Conservation (phyloP, 1,139 yeast species). For the Kodamaea suecica region DNA sequence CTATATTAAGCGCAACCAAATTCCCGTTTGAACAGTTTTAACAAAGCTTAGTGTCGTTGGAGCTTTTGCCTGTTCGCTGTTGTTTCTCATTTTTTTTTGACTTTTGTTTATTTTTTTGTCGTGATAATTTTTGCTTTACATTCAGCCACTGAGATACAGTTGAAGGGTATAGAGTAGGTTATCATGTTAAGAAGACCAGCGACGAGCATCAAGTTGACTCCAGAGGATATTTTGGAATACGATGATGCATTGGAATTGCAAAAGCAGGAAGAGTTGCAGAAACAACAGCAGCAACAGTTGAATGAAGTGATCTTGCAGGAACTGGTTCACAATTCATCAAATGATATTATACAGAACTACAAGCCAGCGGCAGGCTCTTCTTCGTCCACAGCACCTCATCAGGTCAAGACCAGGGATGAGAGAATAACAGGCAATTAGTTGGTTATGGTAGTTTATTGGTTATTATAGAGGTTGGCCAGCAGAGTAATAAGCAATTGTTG, state of each 20-base stretch:
- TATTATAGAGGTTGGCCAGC: too few species aligned
- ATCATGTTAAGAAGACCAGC: constrained; percentile 62
- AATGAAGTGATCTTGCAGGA: constrained; percentile 9
- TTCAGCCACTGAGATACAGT: too few species aligned
- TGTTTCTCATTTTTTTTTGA: background rate
- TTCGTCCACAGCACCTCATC: constrained; percentile 3
- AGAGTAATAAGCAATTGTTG: too few species aligned
- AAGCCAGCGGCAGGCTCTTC: constrained; percentile 4
- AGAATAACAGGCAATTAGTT: too few species aligned
- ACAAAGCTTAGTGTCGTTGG: too few species aligned
- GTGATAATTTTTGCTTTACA: too few species aligned
- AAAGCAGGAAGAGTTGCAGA: constrained; percentile 9
- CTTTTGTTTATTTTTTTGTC: background rate
- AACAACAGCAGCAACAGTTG: constrained; percentile 2
- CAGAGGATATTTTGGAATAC: constrained; percentile 61
- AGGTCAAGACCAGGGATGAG: constrained; percentile 11
- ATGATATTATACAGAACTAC: constrained; percentile 5
- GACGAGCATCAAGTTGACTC: constrained; percentile 60
- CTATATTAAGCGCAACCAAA: too few species aligned
- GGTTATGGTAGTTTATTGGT: too few species aligned
- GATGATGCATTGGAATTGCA: constrained; percentile 37
- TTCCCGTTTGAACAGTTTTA: too few species aligned
- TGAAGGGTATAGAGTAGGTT: too few species aligned
- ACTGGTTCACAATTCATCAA: constrained; percentile 8
- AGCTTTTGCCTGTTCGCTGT: constrained; percentile 2